Evolutionary conservation across 2,329 filamentous ascomycete genomes (phyloP).

Genomic region (Daldinia sp.): DNA sequence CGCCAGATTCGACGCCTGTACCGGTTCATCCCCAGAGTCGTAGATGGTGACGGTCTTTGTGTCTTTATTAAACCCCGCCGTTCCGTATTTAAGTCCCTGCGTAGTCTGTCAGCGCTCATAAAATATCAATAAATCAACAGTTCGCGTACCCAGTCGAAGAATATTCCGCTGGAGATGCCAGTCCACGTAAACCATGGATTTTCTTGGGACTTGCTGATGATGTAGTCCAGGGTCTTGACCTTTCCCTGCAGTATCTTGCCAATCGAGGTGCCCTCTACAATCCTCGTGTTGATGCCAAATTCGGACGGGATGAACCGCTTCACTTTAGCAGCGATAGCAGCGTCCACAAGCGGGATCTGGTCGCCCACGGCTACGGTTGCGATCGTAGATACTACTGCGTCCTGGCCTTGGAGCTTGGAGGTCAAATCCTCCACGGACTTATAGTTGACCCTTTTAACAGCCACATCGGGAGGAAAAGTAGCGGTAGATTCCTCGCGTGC

Average conservation of each 20-base stretch:
- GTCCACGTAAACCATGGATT: constrained; percentile 64
- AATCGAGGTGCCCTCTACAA: constrained; percentile 35
- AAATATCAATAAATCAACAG: too few species aligned
- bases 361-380: constrained; percentile 52
- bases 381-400: constrained; percentile 62
- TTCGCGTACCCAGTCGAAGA: constrained; percentile 66
- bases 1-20: constrained; percentile 59
- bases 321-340: constrained; percentile 63
- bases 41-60: constrained; percentile 61
- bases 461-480: constrained; percentile 48
- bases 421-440: constrained; percentile 54
- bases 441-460: constrained; percentile 58
- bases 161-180: constrained; percentile 63
- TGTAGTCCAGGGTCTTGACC: constrained; percentile 55
- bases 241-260: constrained; percentile 42
- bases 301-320: constrained; percentile 66
- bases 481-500: constrained; percentile 55
- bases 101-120: not conserved
- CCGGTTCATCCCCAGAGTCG: constrained; percentile 63
- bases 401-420: constrained; percentile 58
- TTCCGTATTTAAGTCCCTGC: constrained; percentile 56
- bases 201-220: constrained; percentile 57
- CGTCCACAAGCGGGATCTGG: constrained; percentile 62
- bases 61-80: constrained; percentile 60
- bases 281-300: constrained; percentile 52